Percentiles rank a stretch among this genome's conserved stretches.
Conservation (phyloP, 495 filamentous ascomycete species). For the Penicillium diatomitis region DNA sequence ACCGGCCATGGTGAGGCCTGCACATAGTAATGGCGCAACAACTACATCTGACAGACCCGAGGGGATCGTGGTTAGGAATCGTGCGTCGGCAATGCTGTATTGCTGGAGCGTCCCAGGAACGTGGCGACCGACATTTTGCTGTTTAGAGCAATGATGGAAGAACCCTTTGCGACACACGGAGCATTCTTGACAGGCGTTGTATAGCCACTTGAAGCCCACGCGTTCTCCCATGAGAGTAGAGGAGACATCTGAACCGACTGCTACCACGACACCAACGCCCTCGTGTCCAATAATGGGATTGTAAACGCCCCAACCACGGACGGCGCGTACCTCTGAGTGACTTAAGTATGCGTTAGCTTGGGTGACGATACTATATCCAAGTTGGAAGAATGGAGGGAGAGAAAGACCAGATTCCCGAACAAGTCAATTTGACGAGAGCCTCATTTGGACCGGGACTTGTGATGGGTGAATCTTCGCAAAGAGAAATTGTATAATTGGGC, state of each 20-base stretch:
- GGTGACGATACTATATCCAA: too few relatives aligned
- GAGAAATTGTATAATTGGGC: constrained; percentile 2
- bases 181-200: constrained; percentile 25
- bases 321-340: constrained; percentile 19
- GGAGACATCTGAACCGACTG: constrained; percentile 13
- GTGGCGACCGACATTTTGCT: constrained; percentile 26
- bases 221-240: constrained; percentile 17
- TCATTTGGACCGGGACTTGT: constrained; percentile 10
- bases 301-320: constrained; percentile 13
- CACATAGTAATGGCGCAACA: constrained; percentile 28
- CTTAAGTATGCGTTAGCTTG: neutral
- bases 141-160: constrained; percentile 21
- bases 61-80: constrained; percentile 22
- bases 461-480: constrained; percentile 7
- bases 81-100: constrained; percentile 22
- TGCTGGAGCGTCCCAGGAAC: constrained; percentile 33
- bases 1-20: constrained; percentile 24
- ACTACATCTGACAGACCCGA: constrained; percentile 16
- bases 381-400: neutral
- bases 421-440: constrained; percentile 14
- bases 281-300: constrained; percentile 30
- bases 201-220: constrained; percentile 33
- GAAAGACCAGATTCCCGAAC: constrained; percentile 15
- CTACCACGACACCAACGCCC: constrained; percentile 25
- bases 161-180: constrained; percentile 25